Evolutionary conservation across 2,329 filamentous ascomycete genomes (phyloP), one percentile per base, ranked within the genome.

Genomic region (Penicillium sp.): DNA sequence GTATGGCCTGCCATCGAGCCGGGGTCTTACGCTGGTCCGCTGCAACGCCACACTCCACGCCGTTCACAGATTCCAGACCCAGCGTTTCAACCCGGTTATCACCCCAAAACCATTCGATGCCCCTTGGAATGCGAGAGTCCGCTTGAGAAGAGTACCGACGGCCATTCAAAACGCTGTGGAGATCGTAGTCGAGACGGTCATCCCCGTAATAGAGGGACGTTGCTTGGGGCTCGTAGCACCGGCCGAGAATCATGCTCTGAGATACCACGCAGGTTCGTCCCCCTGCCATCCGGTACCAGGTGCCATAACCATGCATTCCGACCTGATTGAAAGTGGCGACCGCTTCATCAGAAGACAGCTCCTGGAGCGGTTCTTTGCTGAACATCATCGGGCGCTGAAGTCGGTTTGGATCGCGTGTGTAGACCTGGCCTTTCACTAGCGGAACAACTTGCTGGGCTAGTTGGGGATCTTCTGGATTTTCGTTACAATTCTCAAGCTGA

Each of bases 71-170:
- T 17, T 71, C 69, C 4, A 81, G 51, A 17, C 74, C 74, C 0
- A 81, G 66, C 0, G 75, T 72, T 32, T 79, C 71, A 0, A 71
- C 70, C 1, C 77, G 68, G 14, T 65, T 66, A 35, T 80, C 76
- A 0, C 68, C 75, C 71, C 74, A 78, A 54, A 72, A 77, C 76
- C 76, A 80, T 0, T 60, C 57, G 16, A 69, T 65, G 10, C 61
- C 66, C 1, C 51, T 35, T 0, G 60, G 51, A 17, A 79, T 74
- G 2, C 76, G 72, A 1, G 60, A 44, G 40, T 80, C 74, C 11
- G 67, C 59, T 9, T 61, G 44, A 0, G 56, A 50, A 1, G 73
- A 69, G 49, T 68, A 78, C 1, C 54, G 47, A 2, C 76, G 68
- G 1, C 67, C 74, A n/a, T 64, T 59, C 0, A 66, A 32, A 1